A percentile compares a stretch with the other conserved stretches of the same genome.
These are phyloP conservation scores for Durio zibethinus DNA, from an alignment of 345 rosid species.

Conservation along the genomic window DNA sequence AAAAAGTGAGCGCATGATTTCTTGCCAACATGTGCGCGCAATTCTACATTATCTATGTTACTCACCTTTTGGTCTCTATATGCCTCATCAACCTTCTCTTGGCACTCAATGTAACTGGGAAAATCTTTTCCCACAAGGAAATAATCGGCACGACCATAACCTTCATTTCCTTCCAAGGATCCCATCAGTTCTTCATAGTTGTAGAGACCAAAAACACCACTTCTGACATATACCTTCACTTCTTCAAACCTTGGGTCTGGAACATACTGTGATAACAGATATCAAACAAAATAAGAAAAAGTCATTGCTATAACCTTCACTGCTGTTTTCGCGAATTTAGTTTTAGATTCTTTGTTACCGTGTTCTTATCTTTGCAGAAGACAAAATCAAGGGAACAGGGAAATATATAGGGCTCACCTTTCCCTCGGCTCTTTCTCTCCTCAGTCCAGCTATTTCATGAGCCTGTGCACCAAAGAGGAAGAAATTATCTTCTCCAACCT, in stretches of 20 bases:
- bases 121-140: conserved; percentile 70
- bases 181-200: conserved; percentile 63
- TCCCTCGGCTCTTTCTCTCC: conserved; percentile 71
- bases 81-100: conserved; percentile 53
- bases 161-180: conserved; percentile 79
- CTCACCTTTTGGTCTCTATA: conserved; percentile 34
- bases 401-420: conserved; percentile 26
- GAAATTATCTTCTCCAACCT: conserved; percentile 78
- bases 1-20: too few species aligned
- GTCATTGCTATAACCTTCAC: not conserved
- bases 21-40: not conserved
- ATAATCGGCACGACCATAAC: conserved; percentile 70
- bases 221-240: conserved; percentile 58
- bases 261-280: conserved; percentile 44
- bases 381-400: not conserved
- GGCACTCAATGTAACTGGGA: conserved; percentile 56
- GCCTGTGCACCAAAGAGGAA: conserved; percentile 82
- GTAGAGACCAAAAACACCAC: conserved; percentile 61
- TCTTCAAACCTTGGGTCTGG: conserved; percentile 71
- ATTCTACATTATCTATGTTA: not conserved
- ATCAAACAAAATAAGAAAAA: not conserved
- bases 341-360: not conserved
- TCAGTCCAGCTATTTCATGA: conserved; percentile 54
- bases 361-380: not conserved
- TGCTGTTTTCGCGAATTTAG: not conserved